These are phyloP conservation scores for Setomelanomma holmii DNA, from an alignment of 2,329 filamentous ascomycete species.

Conservation along the genomic window DNA sequence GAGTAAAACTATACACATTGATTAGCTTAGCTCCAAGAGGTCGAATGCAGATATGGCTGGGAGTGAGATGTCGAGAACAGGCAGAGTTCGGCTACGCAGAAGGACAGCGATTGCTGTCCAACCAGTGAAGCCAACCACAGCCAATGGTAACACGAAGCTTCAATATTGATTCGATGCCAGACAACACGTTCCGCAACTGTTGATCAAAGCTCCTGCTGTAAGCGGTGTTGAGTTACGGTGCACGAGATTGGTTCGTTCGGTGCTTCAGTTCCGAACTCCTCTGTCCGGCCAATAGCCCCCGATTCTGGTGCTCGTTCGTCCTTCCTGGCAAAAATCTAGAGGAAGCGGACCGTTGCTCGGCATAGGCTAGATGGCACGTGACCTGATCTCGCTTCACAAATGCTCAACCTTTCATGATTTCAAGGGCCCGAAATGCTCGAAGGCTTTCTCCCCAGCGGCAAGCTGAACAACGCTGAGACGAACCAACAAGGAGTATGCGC, in stretches of 20 bases:
- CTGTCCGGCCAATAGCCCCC: conserved; percentile 21
- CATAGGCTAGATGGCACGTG: conserved; percentile 47
- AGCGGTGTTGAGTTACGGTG: conserved; percentile 19
- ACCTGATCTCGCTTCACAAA: conserved; percentile 44
- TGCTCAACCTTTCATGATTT: conserved; percentile 42
- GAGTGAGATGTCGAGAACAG: conserved; percentile 29
- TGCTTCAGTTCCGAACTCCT: conserved; percentile 31
- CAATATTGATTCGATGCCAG: conserved; percentile 23
- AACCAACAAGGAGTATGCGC: conserved; percentile 48
- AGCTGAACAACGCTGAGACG: conserved; percentile 41
- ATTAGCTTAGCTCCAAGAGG: conserved; percentile 42
- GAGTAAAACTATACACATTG: conserved; percentile 44
- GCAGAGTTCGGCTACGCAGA: conserved; percentile 27
- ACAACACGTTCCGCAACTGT: conserved; percentile 36
- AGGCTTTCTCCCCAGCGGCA: conserved; percentile 22
- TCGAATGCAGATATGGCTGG: conserved; percentile 29
- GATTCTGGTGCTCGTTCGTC: conserved; percentile 41
- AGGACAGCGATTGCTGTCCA: conserved; percentile 23
- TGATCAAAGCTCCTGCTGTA: conserved; percentile 24
- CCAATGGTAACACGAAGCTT: conserved; percentile 29
- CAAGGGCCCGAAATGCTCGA: conserved; percentile 43
- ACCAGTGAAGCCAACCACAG: conserved; percentile 18
- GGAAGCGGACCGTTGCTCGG: conserved; percentile 40
- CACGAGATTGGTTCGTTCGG: conserved; percentile 26
- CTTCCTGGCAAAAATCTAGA: conserved; percentile 32